These are phyloP conservation scores for Lachnellula hyalina DNA, from an alignment of 2,329 filamentous ascomycete genomes.

Conservation along the genomic window DNA sequence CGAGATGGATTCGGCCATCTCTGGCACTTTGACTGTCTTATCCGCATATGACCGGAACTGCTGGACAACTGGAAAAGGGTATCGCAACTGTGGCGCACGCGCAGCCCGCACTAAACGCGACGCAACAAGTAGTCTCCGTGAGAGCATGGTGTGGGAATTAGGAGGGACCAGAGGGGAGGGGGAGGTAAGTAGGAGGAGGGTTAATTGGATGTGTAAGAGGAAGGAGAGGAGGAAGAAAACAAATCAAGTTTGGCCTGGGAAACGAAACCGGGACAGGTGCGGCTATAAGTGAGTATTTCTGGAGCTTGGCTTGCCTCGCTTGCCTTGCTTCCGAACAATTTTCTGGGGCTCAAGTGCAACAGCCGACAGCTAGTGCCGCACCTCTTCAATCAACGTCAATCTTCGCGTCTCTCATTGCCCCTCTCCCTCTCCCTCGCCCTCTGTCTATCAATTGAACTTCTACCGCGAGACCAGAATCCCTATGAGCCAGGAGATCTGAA, in stretches of 20 bases:
- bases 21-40: slow-evolving; percentile 83
- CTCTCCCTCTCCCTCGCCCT: neutral
- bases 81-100: slow-evolving; percentile 28
- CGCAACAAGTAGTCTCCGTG: slow-evolving; percentile 28
- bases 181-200: slow-evolving; percentile 11
- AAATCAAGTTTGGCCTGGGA: neutral
- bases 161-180: slow-evolving; percentile 6
- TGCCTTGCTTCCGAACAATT: slow-evolving; percentile 3
- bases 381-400: slow-evolving; percentile 12
- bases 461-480: neutral
- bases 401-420: neutral
- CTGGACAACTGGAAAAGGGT: slow-evolving; percentile 42
- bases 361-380: slow-evolving; percentile 8
- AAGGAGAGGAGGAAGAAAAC: neutral
- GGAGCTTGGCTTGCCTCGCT: neutral
- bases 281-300: neutral
- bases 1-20: slow-evolving; percentile 98
- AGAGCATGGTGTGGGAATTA: slow-evolving; percentile 25
- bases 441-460: neutral
- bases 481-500: neutral
- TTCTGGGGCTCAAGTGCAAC: slow-evolving; percentile 9
- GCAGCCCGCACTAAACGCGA: slow-evolving; percentile 30
- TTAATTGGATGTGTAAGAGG: slow-evolving; percentile 11
- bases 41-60: slow-evolving; percentile 67
- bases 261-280: slow-evolving; percentile 2